Conservation (phyloP, 1,139 yeast genomes). For the Magnusiomyces ingens region DNA sequence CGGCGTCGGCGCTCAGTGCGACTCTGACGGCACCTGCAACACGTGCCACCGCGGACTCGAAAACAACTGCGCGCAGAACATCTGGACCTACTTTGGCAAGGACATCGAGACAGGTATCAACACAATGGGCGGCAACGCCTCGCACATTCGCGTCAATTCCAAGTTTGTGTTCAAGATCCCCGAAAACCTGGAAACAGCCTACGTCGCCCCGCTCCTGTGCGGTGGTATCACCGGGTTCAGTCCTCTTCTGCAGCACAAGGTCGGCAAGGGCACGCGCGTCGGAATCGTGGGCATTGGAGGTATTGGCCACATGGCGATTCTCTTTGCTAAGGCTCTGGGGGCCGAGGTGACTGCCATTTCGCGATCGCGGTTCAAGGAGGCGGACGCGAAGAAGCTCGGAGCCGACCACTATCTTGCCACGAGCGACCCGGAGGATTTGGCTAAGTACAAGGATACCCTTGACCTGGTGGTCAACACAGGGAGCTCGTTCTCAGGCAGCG, state of each 20-base stretch:
- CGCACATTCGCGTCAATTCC: conserved; percentile 49
- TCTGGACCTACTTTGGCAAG: conserved; percentile 38
- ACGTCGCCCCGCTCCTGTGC: conserved; percentile 61
- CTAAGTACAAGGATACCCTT: conserved; percentile 35
- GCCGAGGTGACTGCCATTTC: conserved; percentile 47
- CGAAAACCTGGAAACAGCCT: conserved; percentile 39
- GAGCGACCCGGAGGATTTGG: conserved; percentile 19
- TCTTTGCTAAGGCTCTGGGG: conserved; percentile 48
- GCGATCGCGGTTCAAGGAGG: conserved; percentile 39
- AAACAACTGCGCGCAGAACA: conserved; percentile 43
- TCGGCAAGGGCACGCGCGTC: conserved; percentile 42
- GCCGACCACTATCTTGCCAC: conserved; percentile 42
- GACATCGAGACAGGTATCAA: conserved; percentile 23
- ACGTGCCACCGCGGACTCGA: conserved; percentile 44
- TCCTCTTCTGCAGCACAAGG: conserved; percentile 47
- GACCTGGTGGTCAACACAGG: conserved; percentile 47
- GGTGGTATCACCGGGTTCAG: conserved; percentile 60
- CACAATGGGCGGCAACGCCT: conserved; percentile 57
- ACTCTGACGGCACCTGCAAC: conserved; percentile 44
- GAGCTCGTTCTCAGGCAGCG: conserved; percentile 1
- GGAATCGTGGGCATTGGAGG: conserved; percentile 54
- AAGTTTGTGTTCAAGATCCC: conserved; percentile 53
- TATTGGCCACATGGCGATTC: conserved; percentile 50
- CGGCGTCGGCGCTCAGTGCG: conserved; percentile 53
- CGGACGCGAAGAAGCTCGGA: conserved; percentile 42